phyloP scores from a whole-genome alignment of 208 protist species.

The Trypanosoma brucei region DNA sequence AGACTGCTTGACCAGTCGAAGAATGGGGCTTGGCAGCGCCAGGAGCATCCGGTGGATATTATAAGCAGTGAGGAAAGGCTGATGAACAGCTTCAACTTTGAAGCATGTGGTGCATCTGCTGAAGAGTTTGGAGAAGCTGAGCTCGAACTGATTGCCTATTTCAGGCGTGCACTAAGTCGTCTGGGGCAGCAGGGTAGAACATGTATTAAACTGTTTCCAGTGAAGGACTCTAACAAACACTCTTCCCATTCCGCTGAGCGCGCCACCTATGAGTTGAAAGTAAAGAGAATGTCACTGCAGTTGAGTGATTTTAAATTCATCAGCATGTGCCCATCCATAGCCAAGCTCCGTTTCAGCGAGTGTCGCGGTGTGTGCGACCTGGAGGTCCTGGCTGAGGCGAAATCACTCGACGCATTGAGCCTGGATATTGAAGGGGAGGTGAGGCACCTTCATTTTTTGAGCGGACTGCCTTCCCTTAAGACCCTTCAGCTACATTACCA shows the following conservation, averaged over 20 bases:
- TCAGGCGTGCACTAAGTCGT: background rate
- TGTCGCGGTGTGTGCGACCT: background rate
- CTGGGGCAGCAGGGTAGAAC: background rate
- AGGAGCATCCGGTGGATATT: too few relatives aligned
- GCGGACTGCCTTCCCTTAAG: background rate
- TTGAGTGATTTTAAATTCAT: background rate
- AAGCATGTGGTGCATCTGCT: too few relatives aligned
- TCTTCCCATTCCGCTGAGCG: background rate
- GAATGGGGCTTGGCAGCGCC: too few relatives aligned
- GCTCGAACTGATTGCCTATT: background rate
- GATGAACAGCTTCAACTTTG: too few relatives aligned
- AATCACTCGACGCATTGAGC: background rate
- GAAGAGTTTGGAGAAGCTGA: background rate
- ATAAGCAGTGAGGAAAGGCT: too few relatives aligned
- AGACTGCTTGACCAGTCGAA: too few relatives aligned
- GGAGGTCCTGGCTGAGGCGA: background rate
- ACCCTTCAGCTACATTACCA: background rate
- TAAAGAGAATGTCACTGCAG: background rate
- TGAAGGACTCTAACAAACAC: background rate
- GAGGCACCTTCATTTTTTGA: background rate
- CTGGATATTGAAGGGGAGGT: background rate
- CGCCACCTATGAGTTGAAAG: background rate
- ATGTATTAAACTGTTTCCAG: background rate
- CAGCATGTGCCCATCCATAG: background rate
- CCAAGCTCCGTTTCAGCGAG: background rate